Conservation (phyloP, 208 protist species). For the Trypanosoma cruzi region DNA sequence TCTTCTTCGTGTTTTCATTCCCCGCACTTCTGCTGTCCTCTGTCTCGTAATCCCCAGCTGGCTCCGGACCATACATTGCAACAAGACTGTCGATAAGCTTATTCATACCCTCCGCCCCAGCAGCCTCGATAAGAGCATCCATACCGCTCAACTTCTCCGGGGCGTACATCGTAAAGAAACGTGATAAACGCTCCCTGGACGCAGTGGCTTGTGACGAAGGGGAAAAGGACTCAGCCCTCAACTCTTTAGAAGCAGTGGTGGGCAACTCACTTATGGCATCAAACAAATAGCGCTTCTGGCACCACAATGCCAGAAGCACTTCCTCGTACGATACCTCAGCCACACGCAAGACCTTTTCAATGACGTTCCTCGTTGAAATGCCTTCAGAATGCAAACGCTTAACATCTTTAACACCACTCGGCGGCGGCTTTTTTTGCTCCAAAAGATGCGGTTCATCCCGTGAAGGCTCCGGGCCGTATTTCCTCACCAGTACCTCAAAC, state of each 20-base stretch:
- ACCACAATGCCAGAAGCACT: conserved; percentile 1
- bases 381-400: not conserved
- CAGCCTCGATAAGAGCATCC: conserved; percentile 16
- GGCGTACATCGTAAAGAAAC: conserved; percentile 21
- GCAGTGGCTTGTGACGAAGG: not conserved
- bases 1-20: not conserved
- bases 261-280: not conserved
- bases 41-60: not conserved
- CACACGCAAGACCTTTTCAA: not conserved
- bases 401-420: not conserved
- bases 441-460: conserved; percentile 3
- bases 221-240: not conserved
- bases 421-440: not conserved
- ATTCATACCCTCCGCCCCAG: not conserved
- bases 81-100: conserved; percentile 14
- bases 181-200: not conserved
- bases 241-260: not conserved
- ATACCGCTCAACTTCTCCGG: conserved; percentile 26
- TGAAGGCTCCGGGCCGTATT: conserved; percentile 73
- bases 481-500: conserved; percentile 66
- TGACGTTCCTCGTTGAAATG: not conserved
- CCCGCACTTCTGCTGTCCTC: not conserved
- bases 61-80: conserved; percentile 22
- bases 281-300: not conserved
- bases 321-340: conserved; percentile 2